A percentile compares a stretch with the other conserved stretches of the same genome.
Evolutionary conservation across 2,329 filamentous ascomycete genomes (phyloP).

Genomic region (Orbilia oligospora): DNA sequence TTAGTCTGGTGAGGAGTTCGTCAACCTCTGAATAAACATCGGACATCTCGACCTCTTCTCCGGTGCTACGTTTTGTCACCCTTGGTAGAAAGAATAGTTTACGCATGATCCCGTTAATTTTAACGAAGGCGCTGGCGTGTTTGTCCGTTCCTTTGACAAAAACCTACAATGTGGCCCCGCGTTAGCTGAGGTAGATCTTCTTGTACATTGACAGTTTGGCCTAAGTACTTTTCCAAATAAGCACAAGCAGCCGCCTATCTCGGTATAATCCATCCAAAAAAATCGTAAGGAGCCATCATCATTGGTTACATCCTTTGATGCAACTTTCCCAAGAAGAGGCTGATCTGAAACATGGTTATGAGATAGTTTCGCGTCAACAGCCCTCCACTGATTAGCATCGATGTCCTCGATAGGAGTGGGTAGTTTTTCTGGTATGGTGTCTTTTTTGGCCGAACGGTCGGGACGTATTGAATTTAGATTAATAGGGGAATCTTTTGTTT

Average conservation of each 20-base stretch:
- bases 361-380: conserved; percentile 81
- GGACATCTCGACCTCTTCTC: conserved; percentile 85
- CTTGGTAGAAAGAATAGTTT: conserved; percentile 95
- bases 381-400: conserved; percentile 89
- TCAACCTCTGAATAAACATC: conserved; percentile 94
- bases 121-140: conserved; percentile 93
- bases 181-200: not conserved
- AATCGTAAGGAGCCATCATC: conserved; percentile 91
- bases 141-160: conserved; percentile 77
- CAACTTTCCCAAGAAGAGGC: conserved; percentile 80
- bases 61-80: conserved; percentile 72
- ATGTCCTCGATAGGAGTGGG: conserved; percentile 71
- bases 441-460: not conserved
- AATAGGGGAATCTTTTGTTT: conserved; percentile 66
- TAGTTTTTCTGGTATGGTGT: conserved; percentile 1
- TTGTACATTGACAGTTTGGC: not conserved
- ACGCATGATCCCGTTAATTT: conserved; percentile 92
- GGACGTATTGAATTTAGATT: conserved; percentile 66
- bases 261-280: conserved; percentile 97
- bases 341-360: conserved; percentile 27
- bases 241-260: conserved; percentile 90
- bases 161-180: conserved; percentile 22
- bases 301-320: conserved; percentile 88
- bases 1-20: conserved; percentile 86
- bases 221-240: conserved; percentile 91